Percentiles rank a stretch among this genome's conserved stretches.
These are phyloP conservation scores for Boletus subparvulus DNA, from an alignment of 768 basidiomycete genomes.

Conservation along the genomic window DNA sequence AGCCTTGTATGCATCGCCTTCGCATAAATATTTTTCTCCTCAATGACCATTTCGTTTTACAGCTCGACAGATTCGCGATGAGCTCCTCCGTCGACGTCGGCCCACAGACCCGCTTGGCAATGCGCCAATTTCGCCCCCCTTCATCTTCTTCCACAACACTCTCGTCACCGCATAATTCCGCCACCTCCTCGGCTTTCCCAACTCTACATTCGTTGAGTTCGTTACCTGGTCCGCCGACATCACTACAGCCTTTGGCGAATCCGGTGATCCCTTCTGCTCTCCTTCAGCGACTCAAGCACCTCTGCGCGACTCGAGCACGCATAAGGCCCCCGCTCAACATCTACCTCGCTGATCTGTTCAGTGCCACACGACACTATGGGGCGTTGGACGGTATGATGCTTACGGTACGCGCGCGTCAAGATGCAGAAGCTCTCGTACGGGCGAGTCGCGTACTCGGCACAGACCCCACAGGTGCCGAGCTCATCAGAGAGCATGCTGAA, in stretches of 20 bases:
- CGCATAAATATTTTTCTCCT: neutral
- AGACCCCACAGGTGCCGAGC: slow-evolving; percentile 59
- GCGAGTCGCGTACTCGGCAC: slow-evolving; percentile 66
- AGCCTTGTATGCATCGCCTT: slow-evolving; percentile 52
- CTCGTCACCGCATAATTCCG: slow-evolving; percentile 29
- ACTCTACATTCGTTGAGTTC: slow-evolving; percentile 10
- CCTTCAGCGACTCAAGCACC: slow-evolving; percentile 27
- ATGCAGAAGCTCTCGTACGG: slow-evolving; percentile 65
- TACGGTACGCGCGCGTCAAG: slow-evolving; percentile 56
- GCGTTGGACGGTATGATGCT: slow-evolving; percentile 68
- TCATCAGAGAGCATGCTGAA: slow-evolving; percentile 39
- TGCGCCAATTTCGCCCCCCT: slow-evolving; percentile 36
- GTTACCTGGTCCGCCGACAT: slow-evolving; percentile 29
- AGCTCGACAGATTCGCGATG: slow-evolving; percentile 82
- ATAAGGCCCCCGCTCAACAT: slow-evolving; percentile 53
- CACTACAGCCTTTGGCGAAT: slow-evolving; percentile 7
- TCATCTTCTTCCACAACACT: slow-evolving; percentile 27
- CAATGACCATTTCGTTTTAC: slow-evolving; percentile 4
- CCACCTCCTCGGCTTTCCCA: slow-evolving; percentile 30
- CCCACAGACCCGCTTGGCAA: slow-evolving; percentile 34
- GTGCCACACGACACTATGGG: slow-evolving; percentile 70
- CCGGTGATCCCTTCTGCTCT: slow-evolving; percentile 34
- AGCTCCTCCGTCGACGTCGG: slow-evolving; percentile 60
- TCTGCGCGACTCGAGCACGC: slow-evolving; percentile 38
- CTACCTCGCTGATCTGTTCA: slow-evolving; percentile 74